These are phyloP conservation scores for Ustilago curta DNA, from an alignment of 1,284 basidiomycete genomes.

Conservation along the genomic window DNA sequence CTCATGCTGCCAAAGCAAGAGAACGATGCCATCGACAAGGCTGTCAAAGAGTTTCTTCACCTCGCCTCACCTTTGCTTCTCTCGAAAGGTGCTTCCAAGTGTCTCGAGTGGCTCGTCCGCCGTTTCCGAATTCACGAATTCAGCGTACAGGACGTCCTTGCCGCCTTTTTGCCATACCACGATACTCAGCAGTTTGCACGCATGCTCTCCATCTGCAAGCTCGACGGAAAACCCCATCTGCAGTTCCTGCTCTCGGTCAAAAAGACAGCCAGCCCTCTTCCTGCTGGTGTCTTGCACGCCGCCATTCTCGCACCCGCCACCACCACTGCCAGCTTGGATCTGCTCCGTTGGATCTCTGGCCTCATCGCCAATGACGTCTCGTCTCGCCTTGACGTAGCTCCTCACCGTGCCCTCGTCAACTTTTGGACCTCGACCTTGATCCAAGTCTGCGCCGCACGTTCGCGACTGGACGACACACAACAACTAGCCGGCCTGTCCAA, in stretches of 20 bases:
- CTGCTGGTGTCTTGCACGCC: slow-evolving; percentile 55
- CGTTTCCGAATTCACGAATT: slow-evolving; percentile 95
- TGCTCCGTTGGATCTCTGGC: slow-evolving; percentile 76
- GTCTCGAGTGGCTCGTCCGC: slow-evolving; percentile 95
- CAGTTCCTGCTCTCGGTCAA: slow-evolving; percentile 60
- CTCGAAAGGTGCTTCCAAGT: slow-evolving; percentile 83
- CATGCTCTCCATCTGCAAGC: slow-evolving; percentile 85
- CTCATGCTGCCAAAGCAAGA: slow-evolving; percentile 80
- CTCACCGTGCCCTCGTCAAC: slow-evolving; percentile 81
- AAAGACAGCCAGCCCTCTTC: slow-evolving; percentile 60
- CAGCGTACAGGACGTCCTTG: slow-evolving; percentile 83
- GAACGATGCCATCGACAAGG: slow-evolving; percentile 75
- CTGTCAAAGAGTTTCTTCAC: slow-evolving; percentile 77
- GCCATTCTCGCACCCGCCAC: slow-evolving; percentile 65
- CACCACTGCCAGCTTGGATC: slow-evolving; percentile 74
- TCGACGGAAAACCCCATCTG: slow-evolving; percentile 44
- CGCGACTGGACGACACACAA: slow-evolving; percentile 70
- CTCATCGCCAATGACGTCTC: slow-evolving; percentile 72
- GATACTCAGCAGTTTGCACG: slow-evolving; percentile 94
- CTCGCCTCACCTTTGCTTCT: slow-evolving; percentile 84
- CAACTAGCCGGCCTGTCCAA: slow-evolving; percentile 58
- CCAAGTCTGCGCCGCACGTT: slow-evolving; percentile 73
- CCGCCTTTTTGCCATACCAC: slow-evolving; percentile 92
- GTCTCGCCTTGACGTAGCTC: slow-evolving; percentile 73
- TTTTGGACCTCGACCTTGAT: slow-evolving; percentile 87